Percentiles rank a stretch among this genome's conserved stretches.
Evolutionary conservation across 1,284 basidiomycete genomes (phyloP).

Genomic region (Papiliotrema terrestris): DNA sequence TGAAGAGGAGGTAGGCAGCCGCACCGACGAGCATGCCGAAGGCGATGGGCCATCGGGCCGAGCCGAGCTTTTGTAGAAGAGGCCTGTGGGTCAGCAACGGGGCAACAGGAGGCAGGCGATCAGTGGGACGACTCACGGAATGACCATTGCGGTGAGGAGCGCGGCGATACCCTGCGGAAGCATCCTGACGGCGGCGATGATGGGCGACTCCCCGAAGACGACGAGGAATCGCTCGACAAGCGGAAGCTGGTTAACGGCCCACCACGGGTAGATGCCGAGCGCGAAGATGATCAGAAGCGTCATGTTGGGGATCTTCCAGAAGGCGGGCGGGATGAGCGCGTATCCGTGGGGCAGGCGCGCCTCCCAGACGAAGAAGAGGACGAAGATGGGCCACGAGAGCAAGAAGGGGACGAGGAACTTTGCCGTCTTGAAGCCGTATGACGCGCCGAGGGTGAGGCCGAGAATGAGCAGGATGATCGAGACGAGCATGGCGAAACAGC

Average conservation of each 20-base stretch:
- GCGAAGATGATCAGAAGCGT: constrained; percentile 35
- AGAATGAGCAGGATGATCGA: constrained; percentile 42
- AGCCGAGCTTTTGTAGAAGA: constrained; percentile 6
- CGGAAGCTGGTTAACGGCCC: constrained; percentile 19
- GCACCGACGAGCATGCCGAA: constrained; percentile 21
- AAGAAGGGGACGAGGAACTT: constrained; percentile 46
- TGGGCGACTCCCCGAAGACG: constrained; percentile 17
- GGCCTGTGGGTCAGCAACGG: background rate
- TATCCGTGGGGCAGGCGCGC: constrained; percentile 24
- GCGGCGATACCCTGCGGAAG: constrained; percentile 29
- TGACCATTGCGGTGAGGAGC: constrained; percentile 12
- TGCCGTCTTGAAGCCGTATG: constrained; percentile 38
- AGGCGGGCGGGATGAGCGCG: constrained; percentile 36
- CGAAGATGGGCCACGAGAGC: constrained; percentile 33
- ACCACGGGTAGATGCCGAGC: constrained; percentile 39
- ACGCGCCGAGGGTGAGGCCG: constrained; percentile 41
- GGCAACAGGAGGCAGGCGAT: background rate
- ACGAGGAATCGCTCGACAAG: constrained; percentile 21
- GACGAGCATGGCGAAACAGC: constrained; percentile 30
- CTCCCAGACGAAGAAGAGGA: constrained; percentile 39
- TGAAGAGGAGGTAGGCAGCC: constrained; percentile 29
- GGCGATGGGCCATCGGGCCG: constrained; percentile 22
- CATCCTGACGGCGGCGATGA: constrained; percentile 30
- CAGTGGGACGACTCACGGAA: constrained; percentile 10
- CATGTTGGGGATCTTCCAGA: constrained; percentile 44